Base-by-base conservation (phyloP, 2,329 filamentous ascomycete species). In the Xylaria sp. region DNA sequence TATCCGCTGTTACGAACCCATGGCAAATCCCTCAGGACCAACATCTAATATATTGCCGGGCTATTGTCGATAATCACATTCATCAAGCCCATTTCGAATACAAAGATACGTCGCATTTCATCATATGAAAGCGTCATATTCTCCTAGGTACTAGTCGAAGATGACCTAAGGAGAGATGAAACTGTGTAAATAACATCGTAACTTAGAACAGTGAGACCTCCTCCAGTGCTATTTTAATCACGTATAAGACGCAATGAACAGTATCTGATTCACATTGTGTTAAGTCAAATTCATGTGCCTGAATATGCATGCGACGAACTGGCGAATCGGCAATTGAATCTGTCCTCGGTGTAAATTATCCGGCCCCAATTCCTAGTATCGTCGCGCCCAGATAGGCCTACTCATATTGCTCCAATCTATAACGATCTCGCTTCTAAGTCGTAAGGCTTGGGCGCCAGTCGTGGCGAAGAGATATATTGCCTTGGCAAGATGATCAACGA, bases 391-490 rank as follows among this genome's bases (percentile, higher is more conserved):
- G 58, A 69, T 69, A 66, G 67, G 67, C 28, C 55, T 51, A 58
- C 44, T 34, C 25, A 69, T 69, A 69, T 66, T 59, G 18, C 37
- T 23, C n/a, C 46, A 66, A 69, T 69, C n/a, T 66, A 54, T 41
- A 0, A 34, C 31, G 6, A 8, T 15, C 23, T 60, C 55, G 39
- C 39, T 67, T 51, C 25, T 56, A 9, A 8, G 13, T 31, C 13
- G n/a, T 13, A 5, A 56, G 3, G 7, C 41, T 15, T 15, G 18
- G 5, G 46, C 4, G 13, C 48, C 23, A 63, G 41, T 55, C 31
- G 44, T 63, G 31, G 20, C 2, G 20, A 52, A 50, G 31, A 59
- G 15, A 55, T 34, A 66, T 63, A 69, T 63, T 63, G 50, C 6
- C 63, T 69, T 66, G 67, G 63, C 55, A 48, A 25, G 44, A 31